Evolutionary conservation across 139 green algal species (phyloP), one percentile per base, ranked within the genome.

Genomic region (Chlamydomonas sp.): DNA sequence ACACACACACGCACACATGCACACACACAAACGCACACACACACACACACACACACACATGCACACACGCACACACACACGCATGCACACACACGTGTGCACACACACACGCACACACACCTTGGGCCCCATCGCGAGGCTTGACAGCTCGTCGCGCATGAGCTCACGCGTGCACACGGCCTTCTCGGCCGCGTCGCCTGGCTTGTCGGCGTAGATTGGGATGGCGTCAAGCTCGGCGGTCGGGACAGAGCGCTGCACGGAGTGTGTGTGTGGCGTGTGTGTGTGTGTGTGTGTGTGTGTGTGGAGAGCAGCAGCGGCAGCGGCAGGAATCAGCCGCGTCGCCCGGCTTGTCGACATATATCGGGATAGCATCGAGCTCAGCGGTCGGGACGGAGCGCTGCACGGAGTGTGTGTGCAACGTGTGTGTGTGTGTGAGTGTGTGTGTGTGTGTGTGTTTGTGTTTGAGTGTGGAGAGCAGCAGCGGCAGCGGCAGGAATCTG

Each of bases 141-240:
- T 62, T 33, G 5, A 22, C 4, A 83, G 65, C 65, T 83, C 63
- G n/a, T 76, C 77, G 48, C 74, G 74, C 69, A 20, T 70, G 16
- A 83, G 72, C 77, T 83, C 77, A 24, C 72, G 61, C 2, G 16
- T 3, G 39, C 76, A 81, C 72, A 73, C n/a, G n/a, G n/a, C n/a
- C n/a, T n/a, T n/a, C n/a, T n/a, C n/a, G 20, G 43, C 16, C 20
- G 16, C 28, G 70, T 31, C n/a, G 8, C 35, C 34, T 2, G 74
- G 75, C 48, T 71, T 59, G 47, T 71, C 37, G 63, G 75, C 76
- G 68, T 77, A 65, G 35, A 73, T 48, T 13, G 73, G 57, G 16
- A 77, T 70, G 36, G 69, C 73, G 49, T 74, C 69, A 36, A 83
- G 58, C 35, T 83, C 73, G 58, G 16, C 37, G 3, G 24, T 30